These are phyloP conservation scores for Carpinus viminea DNA, from an alignment of 306 rosid species.

Conservation along the genomic window DNA sequence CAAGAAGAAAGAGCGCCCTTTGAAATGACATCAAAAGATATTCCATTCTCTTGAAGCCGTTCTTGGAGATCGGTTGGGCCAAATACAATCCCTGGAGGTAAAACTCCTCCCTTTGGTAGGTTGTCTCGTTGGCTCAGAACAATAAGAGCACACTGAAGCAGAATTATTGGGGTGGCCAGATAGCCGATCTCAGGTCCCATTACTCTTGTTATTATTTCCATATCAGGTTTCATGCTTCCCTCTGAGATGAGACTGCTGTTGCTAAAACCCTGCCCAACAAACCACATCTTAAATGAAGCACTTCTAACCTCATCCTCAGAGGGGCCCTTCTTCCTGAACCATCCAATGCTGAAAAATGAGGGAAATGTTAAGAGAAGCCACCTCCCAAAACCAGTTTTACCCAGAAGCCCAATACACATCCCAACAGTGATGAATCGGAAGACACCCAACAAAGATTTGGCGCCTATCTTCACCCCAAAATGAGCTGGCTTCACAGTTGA, in stretches of 20 bases:
- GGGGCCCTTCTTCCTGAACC: constrained; percentile 77
- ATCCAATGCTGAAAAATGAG: constrained; percentile 70
- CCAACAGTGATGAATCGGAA: constrained; percentile 42
- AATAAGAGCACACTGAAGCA: constrained; percentile 76
- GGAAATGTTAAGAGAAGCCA: constrained; percentile 80
- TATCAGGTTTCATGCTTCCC: constrained; percentile 58
- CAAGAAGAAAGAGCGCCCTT: constrained; percentile 47
- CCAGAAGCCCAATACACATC: constrained; percentile 59
- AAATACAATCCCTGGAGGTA: constrained; percentile 73
- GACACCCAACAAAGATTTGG: constrained; percentile 60
- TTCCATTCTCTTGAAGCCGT: constrained; percentile 74
- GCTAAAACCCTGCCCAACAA: constrained; percentile 68
- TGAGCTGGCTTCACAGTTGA: constrained; percentile 70
- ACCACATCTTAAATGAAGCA: constrained; percentile 90
- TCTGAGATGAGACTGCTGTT: constrained; percentile 35
- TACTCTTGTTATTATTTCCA: constrained; percentile 74
- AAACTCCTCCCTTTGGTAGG: constrained; percentile 79
- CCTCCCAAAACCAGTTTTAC: constrained; percentile 59
- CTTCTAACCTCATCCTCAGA: constrained; percentile 71
- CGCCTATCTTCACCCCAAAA: constrained; percentile 68
- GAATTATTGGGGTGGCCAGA: constrained; percentile 75
- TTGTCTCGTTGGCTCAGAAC: constrained; percentile 56
- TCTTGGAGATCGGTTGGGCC: constrained; percentile 79
- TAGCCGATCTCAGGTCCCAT: constrained; percentile 90
- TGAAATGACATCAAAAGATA: constrained; percentile 71